Evolutionary conservation across 306 rosid genomes (phyloP), one percentile per base, ranked within the genome.

Genomic region (Vigna unguiculata): DNA sequence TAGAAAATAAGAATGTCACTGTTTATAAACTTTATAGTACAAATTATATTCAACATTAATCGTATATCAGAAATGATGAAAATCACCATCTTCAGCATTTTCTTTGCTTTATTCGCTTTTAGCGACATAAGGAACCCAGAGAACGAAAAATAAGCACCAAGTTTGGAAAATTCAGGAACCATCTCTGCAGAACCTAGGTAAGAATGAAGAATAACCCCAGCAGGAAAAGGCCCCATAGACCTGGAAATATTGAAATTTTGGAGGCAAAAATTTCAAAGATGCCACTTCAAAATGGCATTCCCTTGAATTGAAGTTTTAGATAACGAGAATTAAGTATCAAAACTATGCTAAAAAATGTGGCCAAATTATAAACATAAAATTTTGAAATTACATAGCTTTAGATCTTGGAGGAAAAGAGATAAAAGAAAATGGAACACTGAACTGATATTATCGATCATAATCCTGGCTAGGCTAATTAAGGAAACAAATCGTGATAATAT

Each of bases 161-260:
- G 90, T 81, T 85, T 78, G 83, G 93, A 81, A 81, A 95, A 90
- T 80, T 90, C 89, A 40, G 95, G 89, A 79, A 95, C 98, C 97
- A 92, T 89, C 88, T 94, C 95, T 51, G 96, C 96, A 8, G 97
- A 95, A 65, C 98, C 97, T 19, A 95, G 80, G 85, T 84, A 92
- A 40, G 98, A 95, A 81, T 95, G 97, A 81, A 95, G 93, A 83
- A 95, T 83, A 43, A 95, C 78, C n/a, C 98, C 98, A 34, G 93
- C 86, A 49, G 98, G 97, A 73, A 95, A 95, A 47, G 97, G 96
- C 9, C 98, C 97, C 77, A 88, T 14, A 16, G 92, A 81, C 83
- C 97, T 93, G 86, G 69, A 74, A 63, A 86, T 67, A 36, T 46
- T 21, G 40, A 69, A 74, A 47, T 8, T 5, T 72, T 68, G 46